A percentile compares a stretch with the other conserved stretches of the same genome.
These are phyloP conservation scores for Xeromyces bisporus DNA, from an alignment of 495 filamentous ascomycete species.

Conservation along the genomic window DNA sequence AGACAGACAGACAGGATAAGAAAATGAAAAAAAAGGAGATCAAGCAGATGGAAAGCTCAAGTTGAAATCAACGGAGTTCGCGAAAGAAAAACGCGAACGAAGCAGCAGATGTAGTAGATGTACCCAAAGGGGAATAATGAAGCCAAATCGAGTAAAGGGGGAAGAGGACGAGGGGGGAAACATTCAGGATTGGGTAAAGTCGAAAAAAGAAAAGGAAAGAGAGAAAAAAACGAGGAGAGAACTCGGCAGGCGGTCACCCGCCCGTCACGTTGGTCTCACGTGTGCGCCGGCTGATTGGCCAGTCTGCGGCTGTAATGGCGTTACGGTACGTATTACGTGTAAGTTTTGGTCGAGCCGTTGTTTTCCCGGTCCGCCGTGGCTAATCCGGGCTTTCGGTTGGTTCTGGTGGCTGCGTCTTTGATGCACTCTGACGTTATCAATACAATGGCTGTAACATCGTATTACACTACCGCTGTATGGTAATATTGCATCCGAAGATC, in stretches of 20 bases:
- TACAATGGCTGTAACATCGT: too few species aligned
- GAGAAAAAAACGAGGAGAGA: conserved; percentile 34
- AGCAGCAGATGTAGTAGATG: conserved; percentile 9
- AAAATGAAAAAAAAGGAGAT: conserved; percentile 3
- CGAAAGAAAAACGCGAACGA: conserved; percentile 1
- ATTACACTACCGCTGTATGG: too few species aligned
- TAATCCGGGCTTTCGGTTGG: too few species aligned
- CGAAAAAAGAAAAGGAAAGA: not conserved
- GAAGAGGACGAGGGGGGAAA: conserved; percentile 17
- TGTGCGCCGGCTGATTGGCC: too few species aligned
- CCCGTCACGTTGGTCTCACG: conserved; percentile 1
- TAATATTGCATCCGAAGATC: too few species aligned
- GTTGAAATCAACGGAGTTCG: too few species aligned
- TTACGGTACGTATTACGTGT: too few species aligned
- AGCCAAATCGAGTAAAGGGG: conserved; percentile 39
- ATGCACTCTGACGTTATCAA: too few species aligned
- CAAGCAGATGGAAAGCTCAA: conserved; percentile 3
- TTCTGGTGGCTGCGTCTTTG: too few species aligned
- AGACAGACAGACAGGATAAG: conserved; percentile 2
- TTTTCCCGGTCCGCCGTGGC: too few species aligned
- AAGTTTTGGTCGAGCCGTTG: too few species aligned
- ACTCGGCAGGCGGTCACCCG: conserved; percentile 1
- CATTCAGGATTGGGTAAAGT: conserved; percentile 8
- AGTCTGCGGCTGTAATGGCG: too few species aligned
- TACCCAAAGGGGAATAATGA: conserved; percentile 35